Evolutionary conservation across 139 green algal genomes (phyloP).

Genomic region (Auxenochlorella protothecoides): DNA sequence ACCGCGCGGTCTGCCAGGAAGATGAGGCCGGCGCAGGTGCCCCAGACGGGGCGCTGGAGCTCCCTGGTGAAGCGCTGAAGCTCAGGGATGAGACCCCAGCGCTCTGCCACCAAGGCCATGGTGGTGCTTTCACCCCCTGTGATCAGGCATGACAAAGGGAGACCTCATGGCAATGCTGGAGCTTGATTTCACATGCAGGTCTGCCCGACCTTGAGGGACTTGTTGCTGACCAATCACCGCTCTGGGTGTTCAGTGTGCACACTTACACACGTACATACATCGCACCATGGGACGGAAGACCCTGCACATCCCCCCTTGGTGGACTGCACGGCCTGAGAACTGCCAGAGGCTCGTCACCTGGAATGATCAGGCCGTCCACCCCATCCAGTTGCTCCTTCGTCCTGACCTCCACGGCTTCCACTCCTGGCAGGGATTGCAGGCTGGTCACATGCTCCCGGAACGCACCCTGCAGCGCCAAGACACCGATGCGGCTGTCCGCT

Average conservation of each 20-base stretch:
- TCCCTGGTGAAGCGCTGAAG: slow-evolving; percentile 49
- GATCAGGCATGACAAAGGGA: not conserved
- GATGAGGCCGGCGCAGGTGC: slow-evolving; percentile 96
- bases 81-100: slow-evolving; percentile 73
- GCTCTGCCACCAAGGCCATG: slow-evolving; percentile 82
- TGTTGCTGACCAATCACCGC: not conserved
- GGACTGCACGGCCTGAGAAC: too few relatives aligned
- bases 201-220: not conserved
- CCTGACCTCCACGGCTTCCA: slow-evolving; percentile 72
- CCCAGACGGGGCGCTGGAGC: slow-evolving; percentile 72
- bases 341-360: slow-evolving; percentile 12
- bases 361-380: slow-evolving; percentile 81
- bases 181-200: too few relatives aligned
- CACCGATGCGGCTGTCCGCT: slow-evolving; percentile 36
- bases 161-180: not conserved
- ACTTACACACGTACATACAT: not conserved
- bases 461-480: slow-evolving; percentile 84
- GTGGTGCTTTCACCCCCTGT: slow-evolving; percentile 85
- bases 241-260: not conserved
- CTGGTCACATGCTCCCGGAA: slow-evolving; percentile 82
- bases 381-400: slow-evolving; percentile 64
- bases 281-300: not conserved
- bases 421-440: slow-evolving; percentile 44
- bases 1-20: slow-evolving; percentile 79
- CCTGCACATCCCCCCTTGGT: too few relatives aligned